Percentiles rank a stretch among this genome's conserved stretches.
phyloP scores from a whole-genome alignment of 495 filamentous ascomycete species.

The Aspergillus steynii region DNA sequence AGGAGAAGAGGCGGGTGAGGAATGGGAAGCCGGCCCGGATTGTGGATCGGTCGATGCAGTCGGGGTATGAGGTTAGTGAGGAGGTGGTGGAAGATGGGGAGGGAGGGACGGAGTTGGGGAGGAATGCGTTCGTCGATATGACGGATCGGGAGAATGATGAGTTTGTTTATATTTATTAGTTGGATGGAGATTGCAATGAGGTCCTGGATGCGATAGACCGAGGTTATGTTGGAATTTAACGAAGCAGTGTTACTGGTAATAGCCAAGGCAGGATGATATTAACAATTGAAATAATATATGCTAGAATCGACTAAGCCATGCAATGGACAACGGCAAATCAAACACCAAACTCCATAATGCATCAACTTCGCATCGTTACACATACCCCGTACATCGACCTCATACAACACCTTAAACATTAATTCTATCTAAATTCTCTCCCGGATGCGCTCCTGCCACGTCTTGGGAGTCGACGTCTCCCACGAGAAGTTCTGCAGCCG shows the following conservation, averaged over 20 bases:
- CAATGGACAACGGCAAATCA: background rate
- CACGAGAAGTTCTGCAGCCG: conserved; percentile 26
- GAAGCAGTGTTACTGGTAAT: too few relatives aligned
- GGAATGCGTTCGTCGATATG: conserved; percentile 53
- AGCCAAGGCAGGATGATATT: background rate
- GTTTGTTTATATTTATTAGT: conserved; percentile 65
- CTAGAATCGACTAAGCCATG: background rate
- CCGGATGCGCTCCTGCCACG: conserved; percentile 15
- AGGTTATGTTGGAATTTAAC: too few relatives aligned
- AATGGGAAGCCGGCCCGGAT: conserved; percentile 60
- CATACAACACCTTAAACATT: background rate
- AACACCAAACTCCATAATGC: background rate
- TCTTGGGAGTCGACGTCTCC: conserved; percentile 26
- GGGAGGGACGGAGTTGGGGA: conserved; percentile 28
- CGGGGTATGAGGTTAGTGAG: conserved; percentile 23
- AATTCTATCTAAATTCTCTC: conserved; percentile 4
- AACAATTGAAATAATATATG: background rate
- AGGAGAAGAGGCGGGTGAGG: conserved; percentile 50
- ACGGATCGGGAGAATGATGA: conserved; percentile 67
- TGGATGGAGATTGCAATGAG: background rate
- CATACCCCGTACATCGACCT: background rate
- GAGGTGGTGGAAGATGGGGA: conserved; percentile 20
- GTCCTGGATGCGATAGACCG: too few relatives aligned
- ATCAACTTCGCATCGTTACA: background rate
- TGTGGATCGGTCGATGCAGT: conserved; percentile 57